Percentiles rank a stretch among this genome's conserved stretches.
phyloP scores from a whole-genome alignment of 352 stramenopile species.

The Phytophthora hibernalis region DNA sequence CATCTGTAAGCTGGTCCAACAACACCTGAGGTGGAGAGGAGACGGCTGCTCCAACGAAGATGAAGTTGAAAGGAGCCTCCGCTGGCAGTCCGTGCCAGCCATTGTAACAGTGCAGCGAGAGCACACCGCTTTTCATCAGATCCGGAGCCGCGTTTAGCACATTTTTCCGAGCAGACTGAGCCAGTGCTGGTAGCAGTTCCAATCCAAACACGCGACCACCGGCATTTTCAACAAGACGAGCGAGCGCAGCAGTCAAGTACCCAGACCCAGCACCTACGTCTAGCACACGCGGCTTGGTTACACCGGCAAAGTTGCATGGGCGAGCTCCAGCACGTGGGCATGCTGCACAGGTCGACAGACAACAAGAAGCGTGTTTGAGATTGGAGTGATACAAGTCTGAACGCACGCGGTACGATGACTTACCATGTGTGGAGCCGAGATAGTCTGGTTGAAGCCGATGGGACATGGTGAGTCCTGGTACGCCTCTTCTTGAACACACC shows the following conservation, averaged over 20 bases:
- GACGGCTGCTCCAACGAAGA: slow-evolving; percentile 96
- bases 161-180: slow-evolving; percentile 86
- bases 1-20: slow-evolving; percentile 89
- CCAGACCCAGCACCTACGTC: slow-evolving; percentile 96
- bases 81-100: slow-evolving; percentile 92
- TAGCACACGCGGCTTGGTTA: slow-evolving; percentile 73
- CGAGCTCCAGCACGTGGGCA: slow-evolving; percentile 75
- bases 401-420: background rate
- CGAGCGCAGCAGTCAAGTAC: slow-evolving; percentile 93
- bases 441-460: slow-evolving; percentile 88
- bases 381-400: background rate
- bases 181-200: slow-evolving; percentile 85
- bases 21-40: slow-evolving; percentile 83
- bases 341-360: slow-evolving; percentile 35
- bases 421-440: slow-evolving; percentile 90
- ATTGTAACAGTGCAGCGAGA: slow-evolving; percentile 71
- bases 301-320: slow-evolving; percentile 43
- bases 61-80: slow-evolving; percentile 94
- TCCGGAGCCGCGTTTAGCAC: slow-evolving; percentile 77
- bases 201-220: slow-evolving; percentile 84
- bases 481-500: slow-evolving; percentile 18
- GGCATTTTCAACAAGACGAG: slow-evolving; percentile 71
- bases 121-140: slow-evolving; percentile 66
- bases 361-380: background rate
- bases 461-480: slow-evolving; percentile 82